Evolutionary conservation across 208 protist species (phyloP).

Genomic region (Trypanosoma platydactyli): DNA sequence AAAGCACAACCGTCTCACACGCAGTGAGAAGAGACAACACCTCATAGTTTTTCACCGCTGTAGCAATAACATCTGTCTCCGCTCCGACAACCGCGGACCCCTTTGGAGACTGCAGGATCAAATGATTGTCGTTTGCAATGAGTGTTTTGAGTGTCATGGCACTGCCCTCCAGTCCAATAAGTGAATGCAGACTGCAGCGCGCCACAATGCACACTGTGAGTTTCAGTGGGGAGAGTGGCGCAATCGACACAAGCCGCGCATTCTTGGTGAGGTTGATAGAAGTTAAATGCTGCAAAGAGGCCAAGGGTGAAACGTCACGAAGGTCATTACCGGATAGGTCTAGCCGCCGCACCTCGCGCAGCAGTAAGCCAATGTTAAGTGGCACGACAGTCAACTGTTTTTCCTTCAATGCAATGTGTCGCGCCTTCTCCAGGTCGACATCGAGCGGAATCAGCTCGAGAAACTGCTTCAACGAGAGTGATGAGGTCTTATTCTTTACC

Average conservation of each 20-base stretch:
- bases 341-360: slow-evolving; percentile 60
- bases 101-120: slow-evolving; percentile 51
- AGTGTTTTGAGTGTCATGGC: slow-evolving; percentile 59
- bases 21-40: slow-evolving; percentile 37
- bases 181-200: slow-evolving; percentile 57
- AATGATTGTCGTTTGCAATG: slow-evolving; percentile 83
- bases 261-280: slow-evolving; percentile 72
- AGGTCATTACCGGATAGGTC: slow-evolving; percentile 71
- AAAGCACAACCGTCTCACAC: slow-evolving; percentile 79
- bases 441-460: slow-evolving; percentile 74
- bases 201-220: slow-evolving; percentile 70
- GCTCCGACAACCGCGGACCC: background rate
- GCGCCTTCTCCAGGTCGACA: slow-evolving; percentile 61
- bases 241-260: slow-evolving; percentile 40
- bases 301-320: slow-evolving; percentile 43
- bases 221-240: slow-evolving; percentile 35
- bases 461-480: slow-evolving; percentile 38
- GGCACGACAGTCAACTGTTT: slow-evolving; percentile 55
- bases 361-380: slow-evolving; percentile 44
- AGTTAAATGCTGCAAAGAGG: slow-evolving; percentile 50
- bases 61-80: slow-evolving; percentile 6
- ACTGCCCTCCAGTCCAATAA: slow-evolving; percentile 65
- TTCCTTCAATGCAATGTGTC: slow-evolving; percentile 46
- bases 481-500: background rate
- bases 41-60: slow-evolving; percentile 57